These are phyloP conservation scores for Penicillium thymicola DNA, from an alignment of 2,329 filamentous ascomycete species.

Conservation along the genomic window DNA sequence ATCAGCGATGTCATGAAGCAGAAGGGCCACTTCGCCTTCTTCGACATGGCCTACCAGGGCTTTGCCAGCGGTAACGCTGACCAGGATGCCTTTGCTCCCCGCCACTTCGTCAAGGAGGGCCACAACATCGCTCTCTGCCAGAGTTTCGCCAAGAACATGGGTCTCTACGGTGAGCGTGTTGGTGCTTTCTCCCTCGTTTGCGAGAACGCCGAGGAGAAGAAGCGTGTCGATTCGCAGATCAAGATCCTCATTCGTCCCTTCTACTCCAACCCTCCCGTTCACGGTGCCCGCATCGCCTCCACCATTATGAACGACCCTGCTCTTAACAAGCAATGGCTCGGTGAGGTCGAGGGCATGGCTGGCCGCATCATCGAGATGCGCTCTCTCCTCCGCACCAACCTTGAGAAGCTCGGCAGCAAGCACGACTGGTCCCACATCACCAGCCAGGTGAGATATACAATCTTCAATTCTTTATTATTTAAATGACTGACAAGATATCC, in stretches of 20 bases:
- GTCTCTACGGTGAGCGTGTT: conserved; percentile 96
- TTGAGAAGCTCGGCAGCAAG: conserved; percentile 91
- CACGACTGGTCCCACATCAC: conserved; percentile 99
- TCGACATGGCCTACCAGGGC: conserved; percentile 99
- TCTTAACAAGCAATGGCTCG: conserved; percentile 91
- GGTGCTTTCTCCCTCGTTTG: conserved; percentile 94
- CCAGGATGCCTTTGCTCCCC: conserved; percentile 88
- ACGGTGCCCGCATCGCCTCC: conserved; percentile 90
- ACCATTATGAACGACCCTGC: conserved; percentile 82
- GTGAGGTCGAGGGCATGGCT: conserved; percentile 97
- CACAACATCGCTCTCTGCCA: conserved; percentile 85
- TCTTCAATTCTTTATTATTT: neutral
- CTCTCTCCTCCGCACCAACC: conserved; percentile 86
- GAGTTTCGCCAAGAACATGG: conserved; percentile 99
- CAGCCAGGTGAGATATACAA: conserved; percentile 56
- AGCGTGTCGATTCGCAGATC: conserved; percentile 93
- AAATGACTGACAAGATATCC: conserved; percentile 1
- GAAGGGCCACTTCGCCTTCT: conserved; percentile 89
- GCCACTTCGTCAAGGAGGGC: conserved; percentile 89
- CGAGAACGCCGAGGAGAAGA: conserved; percentile 83
- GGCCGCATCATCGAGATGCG: conserved; percentile 99
- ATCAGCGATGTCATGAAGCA: conserved; percentile 84
- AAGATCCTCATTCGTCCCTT: conserved; percentile 96
- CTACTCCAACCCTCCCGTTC: conserved; percentile 97
- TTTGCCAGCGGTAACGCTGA: conserved; percentile 91